These are phyloP conservation scores for Trypanosoma congolense DNA, from an alignment of 208 protist genomes.

Conservation along the genomic window DNA sequence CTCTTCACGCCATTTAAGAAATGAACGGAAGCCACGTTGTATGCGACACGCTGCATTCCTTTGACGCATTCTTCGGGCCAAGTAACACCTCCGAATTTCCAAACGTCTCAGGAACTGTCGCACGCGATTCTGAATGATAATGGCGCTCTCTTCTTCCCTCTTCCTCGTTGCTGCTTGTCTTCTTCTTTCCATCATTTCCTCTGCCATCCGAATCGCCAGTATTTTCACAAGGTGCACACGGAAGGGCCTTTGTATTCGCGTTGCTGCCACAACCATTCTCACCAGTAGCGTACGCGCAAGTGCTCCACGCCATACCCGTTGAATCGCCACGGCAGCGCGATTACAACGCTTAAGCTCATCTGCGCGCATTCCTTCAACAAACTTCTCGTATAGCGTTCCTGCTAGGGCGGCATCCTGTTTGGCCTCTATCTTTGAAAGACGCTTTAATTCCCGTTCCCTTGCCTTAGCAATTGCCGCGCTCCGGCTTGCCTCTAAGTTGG, in stretches of 20 bases:
- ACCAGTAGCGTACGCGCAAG: slow-evolving; percentile 55
- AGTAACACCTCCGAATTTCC: slow-evolving; percentile 51
- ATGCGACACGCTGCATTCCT: slow-evolving; percentile 69
- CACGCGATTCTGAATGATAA: slow-evolving; percentile 56
- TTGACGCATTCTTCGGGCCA: slow-evolving; percentile 36
- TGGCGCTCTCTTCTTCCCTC: slow-evolving; percentile 39
- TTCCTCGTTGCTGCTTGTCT: slow-evolving; percentile 32
- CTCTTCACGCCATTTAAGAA: slow-evolving; percentile 40
- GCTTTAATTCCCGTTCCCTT: slow-evolving; percentile 21
- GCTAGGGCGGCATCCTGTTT: slow-evolving; percentile 49
- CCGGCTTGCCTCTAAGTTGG: slow-evolving; percentile 1
- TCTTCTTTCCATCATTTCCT: slow-evolving; percentile 29
- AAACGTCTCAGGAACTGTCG: slow-evolving; percentile 69
- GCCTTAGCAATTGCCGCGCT: slow-evolving; percentile 13
- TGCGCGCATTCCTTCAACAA: slow-evolving; percentile 64
- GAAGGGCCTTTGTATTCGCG: slow-evolving; percentile 51
- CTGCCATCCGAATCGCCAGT: slow-evolving; percentile 29
- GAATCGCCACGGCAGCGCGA: slow-evolving; percentile 56
- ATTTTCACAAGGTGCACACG: slow-evolving; percentile 49
- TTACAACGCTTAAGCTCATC: slow-evolving; percentile 50
- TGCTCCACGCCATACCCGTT: slow-evolving; percentile 74
- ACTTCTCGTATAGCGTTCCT: slow-evolving; percentile 59
- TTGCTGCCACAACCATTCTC: slow-evolving; percentile 38
- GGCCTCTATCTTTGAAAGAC: slow-evolving; percentile 47
- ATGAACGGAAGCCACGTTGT: slow-evolving; percentile 68